Evolutionary conservation across 129 eudicot species (phyloP).

Genomic region (Kitagawia praeruptora): DNA sequence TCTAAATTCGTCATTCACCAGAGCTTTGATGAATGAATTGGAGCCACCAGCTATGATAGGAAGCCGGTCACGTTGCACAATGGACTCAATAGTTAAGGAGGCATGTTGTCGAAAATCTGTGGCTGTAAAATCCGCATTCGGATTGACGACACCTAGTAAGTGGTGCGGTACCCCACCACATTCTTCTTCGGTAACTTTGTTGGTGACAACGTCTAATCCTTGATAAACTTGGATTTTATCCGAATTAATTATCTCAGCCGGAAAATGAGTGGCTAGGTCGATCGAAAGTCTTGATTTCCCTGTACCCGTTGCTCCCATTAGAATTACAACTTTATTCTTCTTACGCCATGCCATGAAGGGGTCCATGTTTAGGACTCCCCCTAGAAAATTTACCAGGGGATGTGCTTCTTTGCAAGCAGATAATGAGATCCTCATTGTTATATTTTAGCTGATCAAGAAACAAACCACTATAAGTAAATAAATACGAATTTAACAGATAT

Average conservation of each 20-base stretch:
- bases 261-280: slow-evolving; percentile 46
- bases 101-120: slow-evolving; percentile 38
- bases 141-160: slow-evolving; percentile 38
- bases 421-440: slow-evolving; percentile 27
- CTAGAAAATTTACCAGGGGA: slow-evolving; percentile 40
- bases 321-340: slow-evolving; percentile 46
- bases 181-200: slow-evolving; percentile 56
- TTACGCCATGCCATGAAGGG: slow-evolving; percentile 25
- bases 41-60: slow-evolving; percentile 72
- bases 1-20: slow-evolving; percentile 46
- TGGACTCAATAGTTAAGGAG: slow-evolving; percentile 31
- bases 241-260: slow-evolving; percentile 46
- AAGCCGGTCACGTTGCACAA: slow-evolving; percentile 27
- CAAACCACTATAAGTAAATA: not conserved
- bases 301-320: slow-evolving; percentile 69
- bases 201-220: slow-evolving; percentile 52
- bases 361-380: slow-evolving; percentile 30
- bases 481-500: not conserved
- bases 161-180: slow-evolving; percentile 50
- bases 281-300: slow-evolving; percentile 66
- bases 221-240: slow-evolving; percentile 64
- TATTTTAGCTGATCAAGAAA: not conserved
- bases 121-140: slow-evolving; percentile 35
- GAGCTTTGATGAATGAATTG: slow-evolving; percentile 48
- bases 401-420: slow-evolving; percentile 40